A percentile compares a stretch with the other conserved stretches of the same genome.
Evolutionary conservation across 2,329 filamentous ascomycete species (phyloP).

Genomic region (Parascedosporium putredinis): DNA sequence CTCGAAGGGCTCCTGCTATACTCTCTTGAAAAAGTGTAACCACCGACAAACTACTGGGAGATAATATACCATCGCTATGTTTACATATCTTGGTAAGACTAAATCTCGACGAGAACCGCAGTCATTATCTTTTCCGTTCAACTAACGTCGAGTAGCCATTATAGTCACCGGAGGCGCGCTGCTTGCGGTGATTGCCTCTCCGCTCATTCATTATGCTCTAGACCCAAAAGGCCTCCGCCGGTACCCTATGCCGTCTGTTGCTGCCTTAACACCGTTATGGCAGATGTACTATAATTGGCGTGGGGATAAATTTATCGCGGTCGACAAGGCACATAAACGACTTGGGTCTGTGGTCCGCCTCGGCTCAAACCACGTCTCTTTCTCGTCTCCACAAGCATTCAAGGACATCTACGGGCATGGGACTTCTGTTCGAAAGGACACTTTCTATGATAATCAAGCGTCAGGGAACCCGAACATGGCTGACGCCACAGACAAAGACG

Average conservation of each 20-base stretch:
- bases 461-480: slow-evolving; percentile 4
- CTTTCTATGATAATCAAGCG: slow-evolving; percentile 10
- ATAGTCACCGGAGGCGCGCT: background rate
- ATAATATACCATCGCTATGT: no score
- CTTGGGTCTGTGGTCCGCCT: slow-evolving; percentile 13
- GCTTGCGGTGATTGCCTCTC: background rate
- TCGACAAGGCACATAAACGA: background rate
- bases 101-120: background rate
- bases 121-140: background rate
- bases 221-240: slow-evolving; percentile 6
- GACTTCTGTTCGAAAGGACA: slow-evolving; percentile 11
- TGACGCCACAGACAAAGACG: slow-evolving; percentile 5
- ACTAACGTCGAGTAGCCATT: background rate
- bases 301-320: slow-evolving; percentile 1
- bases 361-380: slow-evolving; percentile 20
- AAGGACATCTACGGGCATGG: slow-evolving; percentile 24
- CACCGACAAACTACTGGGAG: no score
- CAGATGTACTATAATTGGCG: background rate
- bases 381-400: slow-evolving; percentile 19
- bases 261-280: slow-evolving; percentile 6
- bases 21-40: no score
- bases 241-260: slow-evolving; percentile 4
- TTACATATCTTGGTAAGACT: no score
- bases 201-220: background rate
- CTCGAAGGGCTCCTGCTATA: background rate